Evolutionary conservation across 2,329 filamentous ascomycete species (phyloP).

Genomic region (Dactylonectria estremocensis): DNA sequence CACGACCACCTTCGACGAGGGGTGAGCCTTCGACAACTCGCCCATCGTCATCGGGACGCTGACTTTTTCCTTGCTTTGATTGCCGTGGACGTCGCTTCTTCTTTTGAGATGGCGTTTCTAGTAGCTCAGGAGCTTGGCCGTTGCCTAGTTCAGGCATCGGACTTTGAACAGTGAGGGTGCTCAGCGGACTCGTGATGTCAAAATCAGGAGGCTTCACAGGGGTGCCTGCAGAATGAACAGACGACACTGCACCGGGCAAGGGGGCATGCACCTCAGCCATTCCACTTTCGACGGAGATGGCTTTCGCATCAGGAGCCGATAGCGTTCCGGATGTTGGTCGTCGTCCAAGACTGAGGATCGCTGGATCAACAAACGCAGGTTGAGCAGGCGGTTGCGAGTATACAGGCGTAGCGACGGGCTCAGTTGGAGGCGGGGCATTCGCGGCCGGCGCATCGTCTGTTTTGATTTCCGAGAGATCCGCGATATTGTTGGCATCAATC

Average conservation of each 20-base stretch:
- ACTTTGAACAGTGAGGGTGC: conserved; percentile 44
- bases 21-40: conserved; percentile 44
- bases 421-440: conserved; percentile 45
- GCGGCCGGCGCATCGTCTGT: conserved; percentile 48
- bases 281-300: conserved; percentile 23
- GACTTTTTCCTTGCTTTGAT: conserved; percentile 51
- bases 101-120: conserved; percentile 48
- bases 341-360: conserved; percentile 80
- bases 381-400: conserved; percentile 51
- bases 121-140: conserved; percentile 38
- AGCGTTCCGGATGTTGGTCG: conserved; percentile 53
- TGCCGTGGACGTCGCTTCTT: conserved; percentile 52
- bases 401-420: conserved; percentile 45
- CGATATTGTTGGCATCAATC: conserved; percentile 63
- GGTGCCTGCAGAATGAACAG: conserved; percentile 20
- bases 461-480: conserved; percentile 60
- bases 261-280: conserved; percentile 32
- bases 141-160: conserved; percentile 34
- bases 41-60: conserved; percentile 48
- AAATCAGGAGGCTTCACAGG: conserved; percentile 41
- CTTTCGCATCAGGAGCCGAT: conserved; percentile 41
- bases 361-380: conserved; percentile 80
- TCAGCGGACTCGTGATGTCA: conserved; percentile 47
- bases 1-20: conserved; percentile 53
- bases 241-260: conserved; percentile 28